These are phyloP conservation scores for Leishmania guyanensis DNA, from an alignment of 208 protist genomes.

Conservation along the genomic window DNA sequence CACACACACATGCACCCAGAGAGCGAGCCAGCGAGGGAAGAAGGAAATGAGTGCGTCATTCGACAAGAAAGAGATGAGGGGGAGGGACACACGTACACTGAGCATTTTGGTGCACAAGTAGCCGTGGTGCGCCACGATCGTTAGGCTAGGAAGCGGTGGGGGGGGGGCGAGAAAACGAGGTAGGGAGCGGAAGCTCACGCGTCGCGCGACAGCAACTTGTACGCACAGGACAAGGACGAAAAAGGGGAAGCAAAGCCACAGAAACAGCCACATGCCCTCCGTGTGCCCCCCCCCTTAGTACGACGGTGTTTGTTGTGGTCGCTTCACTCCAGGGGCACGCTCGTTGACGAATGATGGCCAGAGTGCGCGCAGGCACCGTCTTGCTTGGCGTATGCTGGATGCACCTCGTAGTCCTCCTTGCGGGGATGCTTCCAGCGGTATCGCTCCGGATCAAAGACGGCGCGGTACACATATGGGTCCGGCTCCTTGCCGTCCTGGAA, in stretches of 20 bases:
- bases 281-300: not conserved
- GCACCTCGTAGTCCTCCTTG: constrained; percentile 80
- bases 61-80: not conserved
- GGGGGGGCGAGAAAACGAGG: not conserved
- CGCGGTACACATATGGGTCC: constrained; percentile 79
- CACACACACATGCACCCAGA: not conserved
- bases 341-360: constrained; percentile 6
- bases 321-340: not conserved
- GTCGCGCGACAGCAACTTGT: not conserved
- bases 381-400: constrained; percentile 76
- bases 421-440: constrained; percentile 80
- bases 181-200: not conserved
- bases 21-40: not conserved
- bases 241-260: not conserved
- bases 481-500: constrained; percentile 86
- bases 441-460: constrained; percentile 84
- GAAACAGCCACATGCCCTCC: not conserved
- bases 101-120: not conserved
- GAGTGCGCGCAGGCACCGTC: constrained; percentile 20
- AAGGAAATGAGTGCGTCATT: not conserved
- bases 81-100: not conserved
- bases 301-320: not conserved
- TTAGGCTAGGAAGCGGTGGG: not conserved
- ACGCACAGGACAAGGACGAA: not conserved
- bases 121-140: not conserved